These are phyloP conservation scores for Lipomyces chichibuensis DNA, from an alignment of 805 yeast genomes.

Conservation along the genomic window DNA sequence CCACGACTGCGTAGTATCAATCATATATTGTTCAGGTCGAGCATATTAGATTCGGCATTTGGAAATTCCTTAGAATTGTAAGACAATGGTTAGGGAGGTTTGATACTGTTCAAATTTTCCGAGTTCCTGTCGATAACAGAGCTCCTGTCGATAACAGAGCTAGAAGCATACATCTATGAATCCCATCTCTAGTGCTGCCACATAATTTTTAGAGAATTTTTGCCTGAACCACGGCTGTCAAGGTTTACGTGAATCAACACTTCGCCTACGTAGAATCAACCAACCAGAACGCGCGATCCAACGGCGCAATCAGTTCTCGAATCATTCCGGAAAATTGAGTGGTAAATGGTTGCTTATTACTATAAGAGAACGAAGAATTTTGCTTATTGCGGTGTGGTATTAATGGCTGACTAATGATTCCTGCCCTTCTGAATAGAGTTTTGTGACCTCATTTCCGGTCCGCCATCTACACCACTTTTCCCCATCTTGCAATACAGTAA, in stretches of 20 bases:
- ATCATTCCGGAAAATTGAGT: not conserved
- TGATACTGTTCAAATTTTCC: not conserved
- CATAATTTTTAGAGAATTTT: not conserved
- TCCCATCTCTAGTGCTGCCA: not conserved
- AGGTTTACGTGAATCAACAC: not conserved
- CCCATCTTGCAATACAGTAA: not conserved
- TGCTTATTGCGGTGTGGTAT: not conserved
- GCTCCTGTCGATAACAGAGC: not conserved
- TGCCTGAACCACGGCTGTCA: not conserved
- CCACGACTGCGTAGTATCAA: not conserved
- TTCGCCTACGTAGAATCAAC: not conserved
- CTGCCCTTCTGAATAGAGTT: not conserved
- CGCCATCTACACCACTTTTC: not conserved
- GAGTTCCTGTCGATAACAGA: not conserved
- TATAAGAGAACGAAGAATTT: not conserved
- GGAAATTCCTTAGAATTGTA: not conserved
- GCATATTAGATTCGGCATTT: not conserved
- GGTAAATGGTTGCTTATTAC: not conserved
- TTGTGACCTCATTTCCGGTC: not conserved
- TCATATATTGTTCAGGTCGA: not conserved
- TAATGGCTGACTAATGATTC: not conserved
- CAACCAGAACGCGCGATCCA: not conserved
- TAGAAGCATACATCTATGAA: not conserved
- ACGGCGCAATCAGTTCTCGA: not conserved
- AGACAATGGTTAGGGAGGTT: not conserved